Base-by-base conservation (phyloP, 2,329 filamentous ascomycete species). In the Fusarium agapanthi region DNA sequence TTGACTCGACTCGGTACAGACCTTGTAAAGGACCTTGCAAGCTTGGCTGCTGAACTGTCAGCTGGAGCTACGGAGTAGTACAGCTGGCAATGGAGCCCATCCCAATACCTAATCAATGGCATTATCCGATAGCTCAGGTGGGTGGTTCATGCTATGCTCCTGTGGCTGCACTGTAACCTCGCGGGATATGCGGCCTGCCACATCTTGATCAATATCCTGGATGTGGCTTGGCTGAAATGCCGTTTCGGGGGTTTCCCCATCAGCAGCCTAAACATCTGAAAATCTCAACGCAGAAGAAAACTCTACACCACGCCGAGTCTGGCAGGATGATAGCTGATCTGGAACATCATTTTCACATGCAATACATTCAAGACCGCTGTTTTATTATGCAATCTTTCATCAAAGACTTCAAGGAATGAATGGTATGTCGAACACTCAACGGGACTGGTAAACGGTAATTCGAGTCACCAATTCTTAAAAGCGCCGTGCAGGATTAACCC, bases 381-480 rank as follows among this genome's bases (percentile, higher is more conserved):
- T 57, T 22, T 32, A 50, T 56, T 45, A 45, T 41, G 51, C 35
- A 10, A 41, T 61, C 43, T 43, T 53, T 48, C 24, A 70, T 56
- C 26, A 71, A 37, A 28, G 26, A 15, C 53, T 14, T 51, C 41
- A 50, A 58, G 60, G 34, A 26, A 4, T 44, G 7, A 14, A 34
- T 16, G 55, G 74, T 45, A 87, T 89, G 87, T 89, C 86, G 88
- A 86, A 82, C 85, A 85, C 88, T 88, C 87, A 89, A 90, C 88
- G 88, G 88, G 87, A 90, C 86, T 86, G 87, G 84, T 84, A 84
- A 87, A 88, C 83, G 81, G 82, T 65, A 75, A 78, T 80, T 83
- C 85, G 86, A 88, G 83, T 88, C 86, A 82, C 85, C 87, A 89
- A 89, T 90, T 90, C 88, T 90, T 89, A 83, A 81, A 89, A 89